Evolutionary conservation across 2,329 filamentous ascomycete species (phyloP), one percentile per base, ranked within the genome.

Genomic region (Pyricularia sp.): DNA sequence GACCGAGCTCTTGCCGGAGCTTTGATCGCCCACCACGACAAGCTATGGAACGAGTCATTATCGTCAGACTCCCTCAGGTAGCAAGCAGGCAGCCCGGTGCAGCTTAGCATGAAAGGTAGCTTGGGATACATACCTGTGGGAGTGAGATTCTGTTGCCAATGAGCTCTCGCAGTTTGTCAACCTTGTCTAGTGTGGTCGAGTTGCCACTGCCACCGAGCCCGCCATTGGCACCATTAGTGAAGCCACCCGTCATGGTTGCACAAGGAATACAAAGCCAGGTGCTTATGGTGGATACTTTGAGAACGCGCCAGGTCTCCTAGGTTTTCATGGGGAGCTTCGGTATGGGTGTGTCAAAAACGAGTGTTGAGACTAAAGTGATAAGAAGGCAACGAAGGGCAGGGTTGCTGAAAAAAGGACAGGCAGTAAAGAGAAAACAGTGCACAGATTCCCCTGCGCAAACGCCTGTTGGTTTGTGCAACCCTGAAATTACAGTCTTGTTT

Each of bases 1-100:
- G 22, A 94, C 88, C 1, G 90, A 93, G 74, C 88, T 91, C 79
- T 96, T 96, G 71, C 91, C 91, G 59, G 90, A 91, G 0, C 89
- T 93, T 72, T 94, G 91, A 69, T 90, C 91, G 67, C 91, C 91
- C 10, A 93, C 90, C 8, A 93, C 90, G 44, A 89, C 88, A 69
- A 94, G 90, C 77, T 91, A 87, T 69, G 77, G 78, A 70, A 70
- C 10, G 6, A 70, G 5, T 8, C 28, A 1, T 1, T 40, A 40
- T 57, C 3, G 22, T 57, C 22, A 57, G 53, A 55, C 8, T 1
- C 10, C 8, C 10, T 16, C 5, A 13, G 2, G 49, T 4, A 26
- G 49, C 24, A 3, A 12, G 10, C 24, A 16, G 55, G 2, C n/a
- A n/a, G n/a, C n/a, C 26, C 7, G 19, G 8, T 24, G 8, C 10